Evolutionary conservation across 2,329 filamentous ascomycete species (phyloP), one percentile per base, ranked within the genome.

Genomic region (Chaetoscypha palmicola): DNA sequence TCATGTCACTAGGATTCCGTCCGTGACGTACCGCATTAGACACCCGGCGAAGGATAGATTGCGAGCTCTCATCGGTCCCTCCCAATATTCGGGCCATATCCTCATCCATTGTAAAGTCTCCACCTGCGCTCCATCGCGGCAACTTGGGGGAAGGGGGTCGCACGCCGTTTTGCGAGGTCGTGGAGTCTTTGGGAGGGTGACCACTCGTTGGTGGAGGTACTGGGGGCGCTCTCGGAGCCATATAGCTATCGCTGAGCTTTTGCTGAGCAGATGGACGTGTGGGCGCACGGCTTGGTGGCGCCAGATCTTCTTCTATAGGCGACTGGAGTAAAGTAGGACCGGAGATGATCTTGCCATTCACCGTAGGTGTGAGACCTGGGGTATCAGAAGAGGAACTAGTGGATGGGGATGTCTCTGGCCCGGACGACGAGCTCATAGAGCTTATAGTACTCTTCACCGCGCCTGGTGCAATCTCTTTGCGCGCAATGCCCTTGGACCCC

Each of bases 11-110:
- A 63, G 81, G 86, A 61, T 86, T 95, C 52, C 92, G 83, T 43
- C 89, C 89, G 64, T 97, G 92, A 51, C 89, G 86, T 45, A 96
- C 89, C 39, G 87, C 90, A 61, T 95, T 95, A 5, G 92, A 97
- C 31, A 96, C 86, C 41, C 88, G 81, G 45, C 87, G 85, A 50
- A 97, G 70, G 48, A 96, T 85, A 1, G 86, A 91, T 20, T 86
- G 82, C 23, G 80, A 83, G 33, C 75, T 72, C 61, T 89, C 86
- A 48, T 91, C 87, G 16, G 79, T 81, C 31, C 81, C 49, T 24
- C 58, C 84, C 47, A 95, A 72, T 46, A 96, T 91, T 45, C 90
- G 83, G 42, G 86, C 85, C 79, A 96, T 88, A 61, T 97, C 92
- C 64, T 96, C 90, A 53, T 97, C 91, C 82, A 95, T 81, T 47